Evolutionary conservation across 495 filamentous ascomycete species (phyloP).

Genomic region (Penicillium arizonense): DNA sequence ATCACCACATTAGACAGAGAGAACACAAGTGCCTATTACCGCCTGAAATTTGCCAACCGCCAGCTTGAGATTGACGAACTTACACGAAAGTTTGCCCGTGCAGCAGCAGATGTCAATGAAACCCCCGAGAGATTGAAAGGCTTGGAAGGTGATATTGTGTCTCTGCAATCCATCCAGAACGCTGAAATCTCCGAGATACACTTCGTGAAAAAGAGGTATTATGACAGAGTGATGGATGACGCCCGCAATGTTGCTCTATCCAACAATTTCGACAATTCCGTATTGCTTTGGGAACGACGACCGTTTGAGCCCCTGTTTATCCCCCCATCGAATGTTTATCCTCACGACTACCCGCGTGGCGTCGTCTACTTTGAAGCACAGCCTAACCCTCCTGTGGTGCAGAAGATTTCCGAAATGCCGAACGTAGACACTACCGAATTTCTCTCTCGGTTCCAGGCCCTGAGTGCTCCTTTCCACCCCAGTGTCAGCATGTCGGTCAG

Average conservation of each 20-base stretch:
- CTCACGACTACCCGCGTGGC: slow-evolving; percentile 22
- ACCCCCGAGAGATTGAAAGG: slow-evolving; percentile 31
- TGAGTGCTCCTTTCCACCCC: slow-evolving; percentile 22
- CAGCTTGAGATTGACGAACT: slow-evolving; percentile 26
- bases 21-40: slow-evolving; percentile 20
- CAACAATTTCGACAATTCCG: slow-evolving; percentile 36
- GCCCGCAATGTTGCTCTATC: slow-evolving; percentile 13
- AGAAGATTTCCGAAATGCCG: slow-evolving; percentile 15
- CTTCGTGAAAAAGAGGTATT: slow-evolving; percentile 9
- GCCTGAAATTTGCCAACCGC: slow-evolving; percentile 27
- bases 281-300: slow-evolving; percentile 64
- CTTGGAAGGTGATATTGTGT: slow-evolving; percentile 21
- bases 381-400: slow-evolving; percentile 14
- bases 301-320: slow-evolving; percentile 54
- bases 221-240: slow-evolving; percentile 21
- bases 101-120: slow-evolving; percentile 28
- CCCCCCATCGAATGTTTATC: slow-evolving; percentile 55
- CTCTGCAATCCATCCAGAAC: slow-evolving; percentile 1
- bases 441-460: slow-evolving; percentile 20
- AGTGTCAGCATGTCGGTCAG: slow-evolving; percentile 19
- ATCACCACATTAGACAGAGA: slow-evolving; percentile 30
- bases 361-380: slow-evolving; percentile 42
- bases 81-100: slow-evolving; percentile 26
- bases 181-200: slow-evolving; percentile 19
- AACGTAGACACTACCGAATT: slow-evolving; percentile 6